Conservation (phyloP, 2,329 filamentous ascomycete genomes). For the Didymella keratinophila region DNA sequence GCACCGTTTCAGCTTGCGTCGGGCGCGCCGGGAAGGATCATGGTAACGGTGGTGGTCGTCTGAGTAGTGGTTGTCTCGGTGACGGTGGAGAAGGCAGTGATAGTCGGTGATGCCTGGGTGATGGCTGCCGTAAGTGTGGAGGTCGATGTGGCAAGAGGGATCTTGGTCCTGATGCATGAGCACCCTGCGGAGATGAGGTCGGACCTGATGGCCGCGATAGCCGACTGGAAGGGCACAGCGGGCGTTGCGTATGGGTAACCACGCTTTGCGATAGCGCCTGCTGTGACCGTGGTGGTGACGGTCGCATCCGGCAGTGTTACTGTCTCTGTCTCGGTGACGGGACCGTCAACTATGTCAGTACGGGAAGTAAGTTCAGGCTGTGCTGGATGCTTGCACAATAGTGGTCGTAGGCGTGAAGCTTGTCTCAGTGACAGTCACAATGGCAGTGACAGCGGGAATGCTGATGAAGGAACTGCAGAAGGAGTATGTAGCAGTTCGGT, state of each 20-base stretch:
- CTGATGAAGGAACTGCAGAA: not conserved
- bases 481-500: not conserved
- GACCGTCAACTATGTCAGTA: not conserved
- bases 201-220: not conserved
- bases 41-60: not conserved
- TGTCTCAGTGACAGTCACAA: not conserved
- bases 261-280: not conserved
- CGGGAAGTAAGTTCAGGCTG: not conserved
- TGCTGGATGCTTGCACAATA: not conserved
- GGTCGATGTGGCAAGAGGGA: constrained; percentile 3
- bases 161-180: constrained; percentile 3
- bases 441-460: not conserved
- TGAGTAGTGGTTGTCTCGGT: not conserved
- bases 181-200: not conserved
- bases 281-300: not conserved
- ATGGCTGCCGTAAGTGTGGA: not conserved
- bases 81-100: not conserved
- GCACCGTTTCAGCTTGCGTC: not conserved
- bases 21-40: not conserved
- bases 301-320: not conserved
- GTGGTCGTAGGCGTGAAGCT: constrained; percentile 1
- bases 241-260: not conserved
- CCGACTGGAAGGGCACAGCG: not conserved
- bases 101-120: not conserved
- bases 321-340: not conserved